phyloP scores from a whole-genome alignment of 352 stramenopile species.

The Nothophytophthora sp. region DNA sequence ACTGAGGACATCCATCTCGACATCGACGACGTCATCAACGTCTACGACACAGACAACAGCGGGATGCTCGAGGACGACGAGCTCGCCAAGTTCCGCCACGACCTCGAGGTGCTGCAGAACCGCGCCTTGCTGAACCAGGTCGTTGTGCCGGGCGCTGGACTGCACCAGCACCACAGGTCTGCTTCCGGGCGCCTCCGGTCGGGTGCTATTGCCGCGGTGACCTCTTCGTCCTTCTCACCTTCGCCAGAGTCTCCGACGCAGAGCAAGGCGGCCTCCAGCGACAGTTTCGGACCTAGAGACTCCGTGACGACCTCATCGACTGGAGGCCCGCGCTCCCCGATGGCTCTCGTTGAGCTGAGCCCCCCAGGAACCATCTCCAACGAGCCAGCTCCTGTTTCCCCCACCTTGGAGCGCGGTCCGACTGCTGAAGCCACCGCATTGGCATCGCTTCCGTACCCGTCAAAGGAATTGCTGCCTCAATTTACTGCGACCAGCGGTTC shows the following conservation, averaged over 20 bases:
- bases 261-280: conserved; percentile 15
- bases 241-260: conserved; percentile 20
- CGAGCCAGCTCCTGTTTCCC: background rate
- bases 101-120: conserved; percentile 75
- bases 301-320: background rate
- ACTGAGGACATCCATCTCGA: conserved; percentile 74
- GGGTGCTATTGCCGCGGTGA: background rate
- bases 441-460: background rate
- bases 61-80: conserved; percentile 79
- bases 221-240: background rate
- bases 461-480: background rate
- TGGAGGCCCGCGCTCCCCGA: background rate
- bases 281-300: conserved; percentile 1
- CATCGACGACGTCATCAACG: conserved; percentile 77
- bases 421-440: conserved; percentile 7
- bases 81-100: conserved; percentile 64
- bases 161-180: conserved; percentile 11
- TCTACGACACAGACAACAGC: conserved; percentile 81
- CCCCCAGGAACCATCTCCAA: background rate
- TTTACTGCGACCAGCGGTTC: background rate
- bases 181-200: conserved; percentile 11
- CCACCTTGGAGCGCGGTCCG: conserved; percentile 9
- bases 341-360: background rate
- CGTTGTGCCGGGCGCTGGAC: conserved; percentile 21
- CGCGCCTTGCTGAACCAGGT: conserved; percentile 49